Evolutionary conservation across 2,329 filamentous ascomycete genomes (phyloP).

Genomic region (Xylaria polymorpha): DNA sequence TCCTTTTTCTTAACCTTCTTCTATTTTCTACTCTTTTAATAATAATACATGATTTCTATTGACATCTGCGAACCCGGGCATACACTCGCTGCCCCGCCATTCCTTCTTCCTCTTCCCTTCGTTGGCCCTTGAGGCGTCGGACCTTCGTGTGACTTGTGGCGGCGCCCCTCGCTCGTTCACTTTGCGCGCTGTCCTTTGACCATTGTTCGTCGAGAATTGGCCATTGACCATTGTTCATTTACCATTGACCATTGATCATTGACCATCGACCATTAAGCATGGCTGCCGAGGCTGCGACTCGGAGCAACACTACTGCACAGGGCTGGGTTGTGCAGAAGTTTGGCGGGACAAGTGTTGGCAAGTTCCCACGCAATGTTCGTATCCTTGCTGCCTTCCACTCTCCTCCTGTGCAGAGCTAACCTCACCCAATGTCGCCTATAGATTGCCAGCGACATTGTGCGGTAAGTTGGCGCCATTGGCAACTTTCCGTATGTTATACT

Average conservation of each 20-base stretch:
- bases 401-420: slow-evolving; percentile 23
- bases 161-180: not conserved
- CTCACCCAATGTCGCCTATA: slow-evolving; percentile 40
- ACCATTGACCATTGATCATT: not conserved
- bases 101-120: slow-evolving; percentile 2
- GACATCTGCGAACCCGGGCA: not conserved
- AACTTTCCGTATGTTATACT: slow-evolving; percentile 30
- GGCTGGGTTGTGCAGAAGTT: slow-evolving; percentile 95
- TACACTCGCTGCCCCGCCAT: slow-evolving; percentile 22
- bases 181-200: slow-evolving; percentile 5
- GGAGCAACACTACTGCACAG: slow-evolving; percentile 52
- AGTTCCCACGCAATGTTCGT: slow-evolving; percentile 79
- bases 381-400: slow-evolving; percentile 45
- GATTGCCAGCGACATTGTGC: slow-evolving; percentile 78
- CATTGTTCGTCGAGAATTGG: not conserved
- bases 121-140: slow-evolving; percentile 9
- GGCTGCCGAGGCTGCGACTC: slow-evolving; percentile 37
- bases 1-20: not conserved
- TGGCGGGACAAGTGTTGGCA: slow-evolving; percentile 93
- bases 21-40: slow-evolving; percentile 4
- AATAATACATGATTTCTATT: slow-evolving; percentile 9
- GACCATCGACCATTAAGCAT: slow-evolving; percentile 17
- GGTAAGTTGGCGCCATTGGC: slow-evolving; percentile 54
- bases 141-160: slow-evolving; percentile 12
- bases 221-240: not conserved